A percentile compares a stretch with the other conserved stretches of the same genome.
Evolutionary conservation across 768 basidiomycete genomes (phyloP).

Genomic region (Lenzites betulinus): DNA sequence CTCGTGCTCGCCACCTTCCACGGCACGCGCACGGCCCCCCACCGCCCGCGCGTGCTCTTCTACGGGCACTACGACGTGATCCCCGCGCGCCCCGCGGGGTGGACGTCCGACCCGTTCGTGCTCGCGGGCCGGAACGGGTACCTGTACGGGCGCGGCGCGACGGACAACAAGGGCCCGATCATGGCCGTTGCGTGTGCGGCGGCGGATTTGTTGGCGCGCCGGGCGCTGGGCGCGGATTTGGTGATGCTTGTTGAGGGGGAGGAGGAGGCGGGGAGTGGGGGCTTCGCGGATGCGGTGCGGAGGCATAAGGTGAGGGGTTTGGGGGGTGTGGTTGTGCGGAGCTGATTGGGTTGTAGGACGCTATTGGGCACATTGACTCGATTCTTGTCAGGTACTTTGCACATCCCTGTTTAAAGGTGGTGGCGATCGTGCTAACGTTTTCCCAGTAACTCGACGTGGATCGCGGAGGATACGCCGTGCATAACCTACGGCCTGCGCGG

Average conservation of each 20-base stretch:
- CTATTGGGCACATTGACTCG: constrained; percentile 85
- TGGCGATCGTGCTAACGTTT: background rate
- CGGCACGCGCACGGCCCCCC: constrained; percentile 55
- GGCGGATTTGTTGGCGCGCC: constrained; percentile 69
- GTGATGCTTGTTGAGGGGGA: constrained; percentile 95
- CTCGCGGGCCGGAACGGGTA: constrained; percentile 86
- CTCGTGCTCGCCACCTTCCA: constrained; percentile 88
- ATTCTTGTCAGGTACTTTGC: constrained; percentile 80
- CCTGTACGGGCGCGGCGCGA: constrained; percentile 87
- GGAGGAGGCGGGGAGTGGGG: constrained; percentile 91
- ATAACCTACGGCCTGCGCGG: constrained; percentile 95
- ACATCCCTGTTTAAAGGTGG: background rate
- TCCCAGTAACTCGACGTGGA: constrained; percentile 92
- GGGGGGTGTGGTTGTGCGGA: background rate
- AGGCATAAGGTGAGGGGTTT: constrained; percentile 62
- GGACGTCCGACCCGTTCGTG: constrained; percentile 84
- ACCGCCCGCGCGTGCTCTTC: constrained; percentile 72
- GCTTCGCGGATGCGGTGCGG: constrained; percentile 77
- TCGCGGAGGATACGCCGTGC: constrained; percentile 88
- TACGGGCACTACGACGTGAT: constrained; percentile 99
- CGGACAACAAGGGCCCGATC: constrained; percentile 96
- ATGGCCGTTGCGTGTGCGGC: constrained; percentile 90
- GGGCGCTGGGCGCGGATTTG: constrained; percentile 82
- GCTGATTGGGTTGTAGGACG: constrained; percentile 46
- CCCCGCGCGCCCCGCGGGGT: constrained; percentile 68